Percentiles rank a stretch among this genome's conserved stretches.
These are phyloP conservation scores for Opeltia flavorubescens DNA, from an alignment of 495 filamentous ascomycete genomes.

Conservation along the genomic window DNA sequence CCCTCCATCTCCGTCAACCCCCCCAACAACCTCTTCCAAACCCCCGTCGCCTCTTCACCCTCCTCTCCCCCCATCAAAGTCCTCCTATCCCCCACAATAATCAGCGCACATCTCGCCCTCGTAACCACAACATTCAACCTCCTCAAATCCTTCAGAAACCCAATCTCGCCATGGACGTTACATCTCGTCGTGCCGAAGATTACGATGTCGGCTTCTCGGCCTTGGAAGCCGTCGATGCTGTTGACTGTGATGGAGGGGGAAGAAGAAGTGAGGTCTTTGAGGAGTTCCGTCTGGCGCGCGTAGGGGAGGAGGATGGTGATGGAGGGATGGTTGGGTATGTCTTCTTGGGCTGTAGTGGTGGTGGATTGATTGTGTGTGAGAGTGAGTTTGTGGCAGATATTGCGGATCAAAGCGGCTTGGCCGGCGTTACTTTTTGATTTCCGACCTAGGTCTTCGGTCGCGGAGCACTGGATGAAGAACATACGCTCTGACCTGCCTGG, in stretches of 20 bases:
- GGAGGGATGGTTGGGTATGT: conserved; percentile 6
- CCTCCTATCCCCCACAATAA: conserved; percentile 29
- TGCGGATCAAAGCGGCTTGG: conserved; percentile 23
- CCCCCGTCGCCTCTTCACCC: conserved; percentile 5
- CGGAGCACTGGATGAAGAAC: conserved; percentile 29
- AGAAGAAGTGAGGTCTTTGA: conserved; percentile 18
- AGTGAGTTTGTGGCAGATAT: conserved; percentile 24
- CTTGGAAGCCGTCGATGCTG: conserved; percentile 38
- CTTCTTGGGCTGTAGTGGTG: background rate
- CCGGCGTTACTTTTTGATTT: conserved; percentile 33
- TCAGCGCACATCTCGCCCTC: conserved; percentile 27
- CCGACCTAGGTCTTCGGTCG: conserved; percentile 25
- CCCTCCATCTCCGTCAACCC: conserved; percentile 3
- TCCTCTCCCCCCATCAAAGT: conserved; percentile 20
- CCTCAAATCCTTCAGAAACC: conserved; percentile 36
- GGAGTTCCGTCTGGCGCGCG: conserved; percentile 24
- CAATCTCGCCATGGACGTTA: conserved; percentile 31
- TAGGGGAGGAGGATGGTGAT: conserved; percentile 36
- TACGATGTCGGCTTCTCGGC: conserved; percentile 36
- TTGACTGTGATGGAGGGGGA: conserved; percentile 21
- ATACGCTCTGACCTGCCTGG: conserved; percentile 13
- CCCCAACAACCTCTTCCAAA: conserved; percentile 10
- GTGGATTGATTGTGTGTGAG: conserved; percentile 2
- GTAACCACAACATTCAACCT: conserved; percentile 38
- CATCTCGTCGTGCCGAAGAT: conserved; percentile 35